These are phyloP conservation scores for Myxozyma sirexii DNA, from an alignment of 805 yeast genomes.

Conservation along the genomic window DNA sequence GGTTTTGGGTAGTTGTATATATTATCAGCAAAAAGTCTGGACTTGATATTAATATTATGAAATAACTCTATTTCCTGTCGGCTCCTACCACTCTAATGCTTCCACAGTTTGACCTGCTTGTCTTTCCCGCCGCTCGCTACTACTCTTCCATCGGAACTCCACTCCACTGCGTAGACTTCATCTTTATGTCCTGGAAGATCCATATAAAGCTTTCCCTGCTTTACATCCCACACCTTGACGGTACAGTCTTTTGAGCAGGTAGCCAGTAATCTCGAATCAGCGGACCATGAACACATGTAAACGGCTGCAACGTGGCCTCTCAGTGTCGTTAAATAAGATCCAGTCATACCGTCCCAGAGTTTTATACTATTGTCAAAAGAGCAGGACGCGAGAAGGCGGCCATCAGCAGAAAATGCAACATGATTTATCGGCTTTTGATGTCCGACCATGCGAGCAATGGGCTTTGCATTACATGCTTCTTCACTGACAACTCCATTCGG, in stretches of 20 bases:
- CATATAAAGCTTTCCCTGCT: slow-evolving; percentile 76
- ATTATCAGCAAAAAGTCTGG: background rate
- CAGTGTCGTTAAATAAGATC: slow-evolving; percentile 84
- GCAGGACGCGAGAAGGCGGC: slow-evolving; percentile 84
- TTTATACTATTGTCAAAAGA: slow-evolving; percentile 95
- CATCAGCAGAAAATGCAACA: slow-evolving; percentile 95
- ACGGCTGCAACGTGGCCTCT: slow-evolving; percentile 98
- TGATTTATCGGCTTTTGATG: slow-evolving; percentile 96
- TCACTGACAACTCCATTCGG: slow-evolving; percentile 17
- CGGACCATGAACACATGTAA: slow-evolving; percentile 96
- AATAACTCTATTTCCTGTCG: background rate
- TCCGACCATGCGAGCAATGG: slow-evolving; percentile 92
- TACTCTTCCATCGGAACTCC: slow-evolving; percentile 92
- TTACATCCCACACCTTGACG: slow-evolving; percentile 92
- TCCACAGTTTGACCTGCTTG: slow-evolving; percentile 91
- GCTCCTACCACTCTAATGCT: slow-evolving; percentile 45
- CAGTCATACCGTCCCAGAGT: slow-evolving; percentile 93
- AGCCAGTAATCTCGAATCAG: slow-evolving; percentile 87
- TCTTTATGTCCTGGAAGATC: slow-evolving; percentile 96
- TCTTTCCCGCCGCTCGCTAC: slow-evolving; percentile 99
- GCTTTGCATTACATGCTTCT: slow-evolving; percentile 63
- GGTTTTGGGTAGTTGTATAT: background rate
- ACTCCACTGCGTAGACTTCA: slow-evolving; percentile 95
- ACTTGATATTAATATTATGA: background rate
- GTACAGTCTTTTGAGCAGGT: slow-evolving; percentile 97